Evolutionary conservation across 2,329 filamentous ascomycete genomes (phyloP).

Genomic region (Aureobasidium sp.): DNA sequence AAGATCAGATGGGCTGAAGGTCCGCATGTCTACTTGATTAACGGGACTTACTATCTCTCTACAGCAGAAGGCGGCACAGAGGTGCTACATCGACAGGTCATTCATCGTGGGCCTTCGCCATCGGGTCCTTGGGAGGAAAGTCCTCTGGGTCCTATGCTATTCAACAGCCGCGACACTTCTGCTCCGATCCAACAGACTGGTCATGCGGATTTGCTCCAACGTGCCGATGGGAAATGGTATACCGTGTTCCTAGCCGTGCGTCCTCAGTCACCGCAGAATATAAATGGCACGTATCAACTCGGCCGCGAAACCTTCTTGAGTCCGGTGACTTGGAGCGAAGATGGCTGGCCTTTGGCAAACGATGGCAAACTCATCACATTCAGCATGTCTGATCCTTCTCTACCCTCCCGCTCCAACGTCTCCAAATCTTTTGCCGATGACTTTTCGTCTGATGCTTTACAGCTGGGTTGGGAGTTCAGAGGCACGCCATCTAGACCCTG

Average conservation of each 20-base stretch:
- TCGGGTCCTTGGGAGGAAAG: conserved; percentile 2
- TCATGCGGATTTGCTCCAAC: not conserved
- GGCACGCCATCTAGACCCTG: not conserved
- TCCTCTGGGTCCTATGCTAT: not conserved
- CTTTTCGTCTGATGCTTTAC: not conserved
- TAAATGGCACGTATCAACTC: not conserved
- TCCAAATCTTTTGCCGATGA: not conserved
- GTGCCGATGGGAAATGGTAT: conserved; percentile 2
- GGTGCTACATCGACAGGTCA: not conserved
- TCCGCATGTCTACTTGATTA: not conserved
- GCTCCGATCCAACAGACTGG: conserved; percentile 3
- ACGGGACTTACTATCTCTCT: not conserved
- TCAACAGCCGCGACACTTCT: conserved; percentile 1
- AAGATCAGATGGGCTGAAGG: not conserved
- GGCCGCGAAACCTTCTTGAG: not conserved
- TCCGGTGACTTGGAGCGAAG: not conserved
- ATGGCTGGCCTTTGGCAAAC: conserved; percentile 1
- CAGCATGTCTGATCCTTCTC: not conserved
- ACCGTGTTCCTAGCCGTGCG: not conserved
- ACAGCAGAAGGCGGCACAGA: not conserved
- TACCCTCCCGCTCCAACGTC: not conserved
- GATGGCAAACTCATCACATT: not conserved
- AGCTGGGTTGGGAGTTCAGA: not conserved
- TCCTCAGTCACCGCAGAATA: not conserved
- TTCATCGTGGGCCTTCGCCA: not conserved